phyloP scores from a whole-genome alignment of 2,329 filamentous ascomycete genomes.

The Apiospora arundinis region DNA sequence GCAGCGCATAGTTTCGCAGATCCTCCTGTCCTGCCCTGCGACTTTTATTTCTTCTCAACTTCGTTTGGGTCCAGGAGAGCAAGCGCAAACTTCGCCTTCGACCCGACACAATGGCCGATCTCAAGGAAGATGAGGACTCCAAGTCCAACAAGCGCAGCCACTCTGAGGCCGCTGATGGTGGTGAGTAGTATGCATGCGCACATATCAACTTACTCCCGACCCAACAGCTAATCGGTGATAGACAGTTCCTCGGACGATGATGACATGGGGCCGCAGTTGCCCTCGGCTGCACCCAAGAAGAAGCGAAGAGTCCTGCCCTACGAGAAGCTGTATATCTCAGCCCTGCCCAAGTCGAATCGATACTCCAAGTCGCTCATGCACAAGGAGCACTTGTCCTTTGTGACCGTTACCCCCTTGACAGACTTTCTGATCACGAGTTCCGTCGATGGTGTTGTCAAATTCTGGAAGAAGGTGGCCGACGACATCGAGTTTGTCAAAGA shows the following conservation, averaged over 20 bases:
- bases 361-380: conserved; percentile 99
- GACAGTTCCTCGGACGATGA: conserved; percentile 80
- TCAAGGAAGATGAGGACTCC: conserved; percentile 27
- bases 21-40: not conserved
- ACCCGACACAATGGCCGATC: conserved; percentile 33
- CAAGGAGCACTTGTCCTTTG: conserved; percentile 89
- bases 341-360: conserved; percentile 78
- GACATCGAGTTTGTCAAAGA: conserved; percentile 98
- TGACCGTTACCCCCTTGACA: conserved; percentile 86
- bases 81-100: too few species aligned
- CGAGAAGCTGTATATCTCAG: conserved; percentile 93
- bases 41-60: too few species aligned
- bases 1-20: not conserved
- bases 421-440: conserved; percentile 97
- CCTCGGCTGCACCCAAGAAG: conserved; percentile 82
- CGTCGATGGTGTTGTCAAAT: conserved; percentile 95
- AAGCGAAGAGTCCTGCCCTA: conserved; percentile 90
- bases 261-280: conserved; percentile 91
- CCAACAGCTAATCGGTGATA: conserved; percentile 32
- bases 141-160: conserved; percentile 40
- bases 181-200: conserved; percentile 25
- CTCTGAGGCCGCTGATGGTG: conserved; percentile 33
- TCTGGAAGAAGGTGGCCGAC: conserved; percentile 94
- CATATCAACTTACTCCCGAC: not conserved
- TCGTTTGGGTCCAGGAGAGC: not conserved